Percentiles rank a stretch among this genome's conserved stretches.
These are phyloP conservation scores for Basidiobolus heterosporus DNA, from an alignment of 371 early-diverging fungal genomes.

Conservation along the genomic window DNA sequence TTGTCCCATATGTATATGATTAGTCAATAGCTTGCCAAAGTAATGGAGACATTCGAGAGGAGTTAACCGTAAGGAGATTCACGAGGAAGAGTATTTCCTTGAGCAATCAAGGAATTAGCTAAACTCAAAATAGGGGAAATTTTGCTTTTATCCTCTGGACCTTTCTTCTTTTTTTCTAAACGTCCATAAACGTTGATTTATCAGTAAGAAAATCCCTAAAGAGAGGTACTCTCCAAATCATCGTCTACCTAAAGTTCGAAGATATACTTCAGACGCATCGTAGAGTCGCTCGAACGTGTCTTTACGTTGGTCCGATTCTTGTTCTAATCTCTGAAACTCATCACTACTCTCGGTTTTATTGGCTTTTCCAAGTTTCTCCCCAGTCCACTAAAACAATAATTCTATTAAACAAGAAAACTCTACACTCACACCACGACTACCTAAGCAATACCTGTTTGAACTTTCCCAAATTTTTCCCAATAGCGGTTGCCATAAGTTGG, in stretches of 20 bases:
- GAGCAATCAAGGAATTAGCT: not conserved
- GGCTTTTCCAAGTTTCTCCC: constrained; percentile 7
- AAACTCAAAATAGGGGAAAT: not conserved
- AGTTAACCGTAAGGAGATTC: too few relatives aligned
- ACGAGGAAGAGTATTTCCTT: too few relatives aligned
- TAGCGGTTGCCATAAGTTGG: too few relatives aligned
- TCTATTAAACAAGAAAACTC: too few relatives aligned
- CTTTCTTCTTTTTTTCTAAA: not conserved
- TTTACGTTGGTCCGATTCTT: constrained; percentile 7
- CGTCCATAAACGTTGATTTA: not conserved
- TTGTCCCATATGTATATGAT: too few relatives aligned
- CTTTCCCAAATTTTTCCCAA: too few relatives aligned
- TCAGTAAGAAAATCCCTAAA: not conserved
- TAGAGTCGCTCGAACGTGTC: constrained; percentile 5
- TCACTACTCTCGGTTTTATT: constrained; percentile 9
- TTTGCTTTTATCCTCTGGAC: not conserved
- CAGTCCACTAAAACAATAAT: constrained; percentile 7
- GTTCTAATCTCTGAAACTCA: constrained; percentile 7
- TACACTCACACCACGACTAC: too few relatives aligned
- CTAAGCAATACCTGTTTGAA: too few relatives aligned
- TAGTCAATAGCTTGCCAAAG: constrained; percentile 26
- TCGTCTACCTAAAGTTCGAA: constrained; percentile 11
- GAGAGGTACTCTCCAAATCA: constrained; percentile 6
- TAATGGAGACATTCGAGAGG: constrained; percentile 1
- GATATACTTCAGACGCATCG: constrained; percentile 2